phyloP scores from a whole-genome alignment of 1,139 yeast genomes.

The Yamadazyma trypodendri region DNA sequence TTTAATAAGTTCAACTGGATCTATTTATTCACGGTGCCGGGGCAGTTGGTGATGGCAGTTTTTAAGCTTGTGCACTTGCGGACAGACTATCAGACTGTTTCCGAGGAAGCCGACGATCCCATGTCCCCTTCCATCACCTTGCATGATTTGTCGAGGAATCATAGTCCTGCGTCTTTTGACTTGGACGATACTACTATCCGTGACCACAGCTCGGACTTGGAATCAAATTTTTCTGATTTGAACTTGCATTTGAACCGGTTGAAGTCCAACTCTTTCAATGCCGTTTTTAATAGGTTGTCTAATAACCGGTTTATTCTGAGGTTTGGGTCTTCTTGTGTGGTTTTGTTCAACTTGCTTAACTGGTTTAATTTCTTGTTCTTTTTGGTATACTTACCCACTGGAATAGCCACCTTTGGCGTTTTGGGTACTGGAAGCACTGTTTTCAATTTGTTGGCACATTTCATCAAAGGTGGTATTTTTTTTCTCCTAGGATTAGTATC shows the following conservation, averaged over 20 bases:
- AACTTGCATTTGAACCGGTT: constrained; percentile 11
- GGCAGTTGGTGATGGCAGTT: constrained; percentile 55
- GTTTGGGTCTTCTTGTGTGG: constrained; percentile 7
- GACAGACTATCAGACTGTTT: constrained; percentile 11
- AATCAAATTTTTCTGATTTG: constrained; percentile 10
- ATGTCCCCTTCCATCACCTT: constrained; percentile 41
- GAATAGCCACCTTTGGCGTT: constrained; percentile 69
- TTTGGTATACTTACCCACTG: constrained; percentile 64
- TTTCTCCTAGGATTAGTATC: constrained; percentile 71
- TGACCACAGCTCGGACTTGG: constrained; percentile 6
- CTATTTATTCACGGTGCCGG: constrained; percentile 49
- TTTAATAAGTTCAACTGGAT: constrained; percentile 67
- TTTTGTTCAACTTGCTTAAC: constrained; percentile 50
- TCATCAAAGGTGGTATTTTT: constrained; percentile 94
- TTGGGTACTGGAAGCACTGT: constrained; percentile 67
- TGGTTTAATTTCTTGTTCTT: constrained; percentile 66
- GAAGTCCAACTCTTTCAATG: constrained; percentile 4
- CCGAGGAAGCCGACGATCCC: constrained; percentile 22
- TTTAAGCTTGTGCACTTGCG: constrained; percentile 13
- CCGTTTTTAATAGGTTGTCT: constrained; percentile 5
- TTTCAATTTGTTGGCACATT: constrained; percentile 87
- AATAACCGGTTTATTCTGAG: constrained; percentile 7
- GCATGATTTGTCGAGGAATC: constrained; percentile 27
- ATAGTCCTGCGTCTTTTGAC: constrained; percentile 15
- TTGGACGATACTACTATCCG: constrained; percentile 5